A percentile compares a stretch with the other conserved stretches of the same genome.
Evolutionary conservation across 441 rosid species (phyloP).

Genomic region (Lepidium campestre): DNA sequence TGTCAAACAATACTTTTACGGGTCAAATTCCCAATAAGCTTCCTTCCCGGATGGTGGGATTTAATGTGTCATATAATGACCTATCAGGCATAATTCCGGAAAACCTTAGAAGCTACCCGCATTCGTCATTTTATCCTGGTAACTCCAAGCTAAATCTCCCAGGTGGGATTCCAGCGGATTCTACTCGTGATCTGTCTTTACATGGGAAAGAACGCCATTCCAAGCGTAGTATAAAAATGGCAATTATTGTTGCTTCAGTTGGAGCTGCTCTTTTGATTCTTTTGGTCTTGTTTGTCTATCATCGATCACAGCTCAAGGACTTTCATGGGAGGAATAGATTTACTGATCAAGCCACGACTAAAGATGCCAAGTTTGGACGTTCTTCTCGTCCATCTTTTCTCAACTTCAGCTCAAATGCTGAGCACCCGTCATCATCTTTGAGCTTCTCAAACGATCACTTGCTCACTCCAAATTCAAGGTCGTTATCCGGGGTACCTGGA

Average conservation of each 20-base stretch:
- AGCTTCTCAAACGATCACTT: slow-evolving; percentile 89
- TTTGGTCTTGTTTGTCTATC: slow-evolving; percentile 69
- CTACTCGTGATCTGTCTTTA: slow-evolving; percentile 14
- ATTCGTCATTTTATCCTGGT: slow-evolving; percentile 66
- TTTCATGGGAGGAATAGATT: slow-evolving; percentile 61
- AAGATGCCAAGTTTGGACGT: slow-evolving; percentile 56
- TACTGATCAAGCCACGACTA: slow-evolving; percentile 36
- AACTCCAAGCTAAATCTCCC: slow-evolving; percentile 43
- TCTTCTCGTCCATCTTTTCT: slow-evolving; percentile 59
- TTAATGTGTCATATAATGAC: slow-evolving; percentile 76
- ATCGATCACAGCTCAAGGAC: slow-evolving; percentile 55
- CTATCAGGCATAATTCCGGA: slow-evolving; percentile 67
- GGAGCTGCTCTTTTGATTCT: slow-evolving; percentile 60
- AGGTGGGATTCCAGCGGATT: slow-evolving; percentile 18
- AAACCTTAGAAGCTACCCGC: slow-evolving; percentile 43
- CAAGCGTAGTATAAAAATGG: slow-evolving; percentile 49
- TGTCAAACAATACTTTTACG: slow-evolving; percentile 66
- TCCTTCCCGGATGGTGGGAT: slow-evolving; percentile 43
- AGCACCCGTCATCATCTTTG: slow-evolving; percentile 51
- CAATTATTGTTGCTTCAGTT: slow-evolving; percentile 68
- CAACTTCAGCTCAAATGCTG: slow-evolving; percentile 56
- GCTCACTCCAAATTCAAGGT: slow-evolving; percentile 74
- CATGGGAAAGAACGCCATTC: slow-evolving; percentile 32
- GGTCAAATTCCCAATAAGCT: slow-evolving; percentile 70
- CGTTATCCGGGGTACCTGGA: slow-evolving; percentile 63